Evolutionary conservation across 2,329 filamentous ascomycete genomes (phyloP), one percentile per base, ranked within the genome.

Genomic region (Cercospora sesami): DNA sequence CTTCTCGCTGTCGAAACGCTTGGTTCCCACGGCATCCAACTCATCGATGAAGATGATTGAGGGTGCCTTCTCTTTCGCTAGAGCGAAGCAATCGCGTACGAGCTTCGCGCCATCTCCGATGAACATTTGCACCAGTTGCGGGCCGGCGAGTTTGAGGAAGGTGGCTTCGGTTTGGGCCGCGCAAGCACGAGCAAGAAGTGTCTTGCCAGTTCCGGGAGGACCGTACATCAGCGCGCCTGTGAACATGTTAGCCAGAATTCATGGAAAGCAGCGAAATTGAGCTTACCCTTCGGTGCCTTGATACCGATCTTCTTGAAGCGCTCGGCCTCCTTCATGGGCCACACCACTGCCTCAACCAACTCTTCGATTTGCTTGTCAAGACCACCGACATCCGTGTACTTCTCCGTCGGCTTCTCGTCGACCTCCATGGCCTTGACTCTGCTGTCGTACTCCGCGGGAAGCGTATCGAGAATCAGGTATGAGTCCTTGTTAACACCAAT

Each of bases 21-120:
- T 98, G 64, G 94, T 98, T 73, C 95, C 95, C n/a, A 99, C 91
- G 67, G 95, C 95, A 79, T 99, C 95, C 71, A 99, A 84, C 82
- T 99, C 95, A 82, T 99, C 95, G 76, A 99, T 98, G 85, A 99
- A 99, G 81, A 99, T 99, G 81, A 99, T 99, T 67, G 95, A 93
- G 0, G 95, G 96, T 0, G 95, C 95, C 85, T 99, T 99, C 82
- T 99, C 95, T 81, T 99, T 99, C 64, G 95, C 95, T 14, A 99
- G 85, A 1, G 95, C 95, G 79, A 99, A 99, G 82, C 93, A 96
- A 83, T 99, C 95, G 68, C 95, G 91, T 51, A 99, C 95, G 31
- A 99, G 87, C 83, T 99, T 99, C 53, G 96, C 95, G 77, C 95
- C 95, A 74, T 99, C 96, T 79, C 95, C 95, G 48, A 99, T 99